A percentile compares a stretch with the other conserved stretches of the same genome.
Evolutionary conservation across 306 rosid genomes (phyloP).

Genomic region (Dryas octopetala): DNA sequence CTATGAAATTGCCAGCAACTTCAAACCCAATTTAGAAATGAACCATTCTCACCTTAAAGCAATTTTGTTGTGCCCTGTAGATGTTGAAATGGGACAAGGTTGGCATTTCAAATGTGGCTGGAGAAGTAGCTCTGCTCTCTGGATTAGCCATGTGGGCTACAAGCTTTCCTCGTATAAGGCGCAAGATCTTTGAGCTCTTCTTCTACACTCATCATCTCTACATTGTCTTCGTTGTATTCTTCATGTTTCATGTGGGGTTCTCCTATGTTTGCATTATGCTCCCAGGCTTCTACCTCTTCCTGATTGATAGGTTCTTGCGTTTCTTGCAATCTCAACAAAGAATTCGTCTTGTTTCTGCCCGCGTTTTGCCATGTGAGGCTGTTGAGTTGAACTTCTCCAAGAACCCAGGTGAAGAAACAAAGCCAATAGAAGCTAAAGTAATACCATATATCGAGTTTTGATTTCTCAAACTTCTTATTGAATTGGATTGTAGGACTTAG

Average conservation of each 20-base stretch:
- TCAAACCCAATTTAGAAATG: not conserved
- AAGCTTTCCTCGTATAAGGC: constrained; percentile 46
- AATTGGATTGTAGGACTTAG: constrained; percentile 33
- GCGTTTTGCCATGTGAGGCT: constrained; percentile 52
- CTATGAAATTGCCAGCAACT: no score
- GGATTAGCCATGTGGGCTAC: constrained; percentile 56
- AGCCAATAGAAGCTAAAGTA: not conserved
- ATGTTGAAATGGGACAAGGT: constrained; percentile 46
- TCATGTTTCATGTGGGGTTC: constrained; percentile 55
- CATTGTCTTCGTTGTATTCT: constrained; percentile 54
- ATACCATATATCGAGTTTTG: not conserved
- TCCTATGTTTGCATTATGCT: constrained; percentile 50
- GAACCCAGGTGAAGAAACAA: constrained; percentile 37
- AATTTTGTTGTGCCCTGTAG: constrained; percentile 26
- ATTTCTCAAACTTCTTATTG: not conserved
- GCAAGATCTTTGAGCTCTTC: constrained; percentile 53
- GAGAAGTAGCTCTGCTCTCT: constrained; percentile 46
- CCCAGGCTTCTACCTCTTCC: constrained; percentile 62
- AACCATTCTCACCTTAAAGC: not conserved
- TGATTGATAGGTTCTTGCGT: constrained; percentile 52
- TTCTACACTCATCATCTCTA: constrained; percentile 55
- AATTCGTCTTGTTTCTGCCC: constrained; percentile 40
- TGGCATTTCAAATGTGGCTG: constrained; percentile 60
- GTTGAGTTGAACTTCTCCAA: constrained; percentile 64
- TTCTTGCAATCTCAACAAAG: constrained; percentile 52